Conservation (phyloP, 805 yeast genomes). For the Brettanomyces bruxellensis region DNA sequence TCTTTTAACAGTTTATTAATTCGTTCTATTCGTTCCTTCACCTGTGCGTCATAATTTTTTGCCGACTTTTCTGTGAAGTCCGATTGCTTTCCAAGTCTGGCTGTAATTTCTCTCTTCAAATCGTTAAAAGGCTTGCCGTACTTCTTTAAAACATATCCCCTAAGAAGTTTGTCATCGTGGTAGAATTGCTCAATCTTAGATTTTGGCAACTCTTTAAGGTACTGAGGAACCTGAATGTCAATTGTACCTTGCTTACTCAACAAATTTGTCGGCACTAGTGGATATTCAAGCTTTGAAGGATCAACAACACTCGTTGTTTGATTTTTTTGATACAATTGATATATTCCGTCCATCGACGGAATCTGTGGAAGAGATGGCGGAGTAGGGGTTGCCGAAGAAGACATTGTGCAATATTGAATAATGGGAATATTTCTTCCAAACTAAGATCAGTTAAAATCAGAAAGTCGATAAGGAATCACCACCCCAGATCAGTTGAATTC, state of each 20-base stretch:
- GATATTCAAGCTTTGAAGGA: constrained; percentile 12
- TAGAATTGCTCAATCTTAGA: constrained; percentile 14
- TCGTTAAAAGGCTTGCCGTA: constrained; percentile 8
- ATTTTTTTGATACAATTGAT: too few species aligned
- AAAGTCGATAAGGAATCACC: too few species aligned
- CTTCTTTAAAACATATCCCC: constrained; percentile 11
- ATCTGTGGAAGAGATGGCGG: neutral
- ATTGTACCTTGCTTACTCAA: neutral
- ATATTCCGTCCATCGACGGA: neutral
- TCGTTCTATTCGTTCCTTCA: constrained; percentile 11
- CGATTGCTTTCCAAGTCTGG: constrained; percentile 30
- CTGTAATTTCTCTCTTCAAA: constrained; percentile 13
- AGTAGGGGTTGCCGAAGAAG: neutral
- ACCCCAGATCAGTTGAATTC: too few species aligned
- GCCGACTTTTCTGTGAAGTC: constrained; percentile 25
- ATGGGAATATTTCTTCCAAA: too few species aligned
- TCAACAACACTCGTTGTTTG: neutral
- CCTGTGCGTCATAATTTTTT: constrained; percentile 14
- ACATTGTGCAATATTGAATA: too few species aligned
- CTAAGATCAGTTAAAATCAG: too few species aligned
- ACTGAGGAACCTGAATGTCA: constrained; percentile 10
- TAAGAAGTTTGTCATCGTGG: constrained; percentile 8
- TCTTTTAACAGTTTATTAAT: constrained; percentile 17
- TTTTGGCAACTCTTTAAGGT: constrained; percentile 16
- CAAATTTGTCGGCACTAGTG: constrained; percentile 13